These are phyloP conservation scores for Xylariaceae sp. DNA, from an alignment of 2,329 filamentous ascomycete genomes.

Conservation along the genomic window DNA sequence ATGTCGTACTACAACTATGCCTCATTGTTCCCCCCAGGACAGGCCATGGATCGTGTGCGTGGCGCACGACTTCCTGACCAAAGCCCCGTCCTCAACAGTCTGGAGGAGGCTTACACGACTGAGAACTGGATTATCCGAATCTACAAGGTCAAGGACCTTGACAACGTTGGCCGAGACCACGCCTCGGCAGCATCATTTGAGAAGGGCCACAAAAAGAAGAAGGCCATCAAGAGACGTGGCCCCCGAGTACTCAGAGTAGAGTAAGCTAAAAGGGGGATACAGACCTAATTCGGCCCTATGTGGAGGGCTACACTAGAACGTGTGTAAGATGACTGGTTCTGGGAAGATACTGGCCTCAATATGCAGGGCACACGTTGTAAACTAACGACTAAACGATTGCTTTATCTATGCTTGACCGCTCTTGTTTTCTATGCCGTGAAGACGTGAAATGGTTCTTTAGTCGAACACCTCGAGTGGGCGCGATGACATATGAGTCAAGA, in stretches of 20 bases:
- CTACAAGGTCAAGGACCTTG: slow-evolving; percentile 98
- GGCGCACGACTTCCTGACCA: slow-evolving; percentile 73
- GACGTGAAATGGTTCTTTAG: too few relatives aligned
- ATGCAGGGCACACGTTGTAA: slow-evolving; percentile 12
- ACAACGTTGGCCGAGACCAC: slow-evolving; percentile 91
- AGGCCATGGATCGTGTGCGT: slow-evolving; percentile 86
- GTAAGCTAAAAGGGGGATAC: slow-evolving; percentile 36
- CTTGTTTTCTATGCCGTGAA: not conserved
- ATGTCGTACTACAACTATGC: slow-evolving; percentile 99
- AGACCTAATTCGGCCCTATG: not conserved
- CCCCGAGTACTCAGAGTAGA: slow-evolving; percentile 67
- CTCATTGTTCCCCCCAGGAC: slow-evolving; percentile 81
- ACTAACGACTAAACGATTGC: slow-evolving; percentile 12
- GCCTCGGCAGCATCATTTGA: slow-evolving; percentile 64
- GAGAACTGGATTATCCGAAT: slow-evolving; percentile 99
- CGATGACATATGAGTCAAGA: too few relatives aligned
- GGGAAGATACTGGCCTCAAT: slow-evolving; percentile 16
- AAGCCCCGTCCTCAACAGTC: slow-evolving; percentile 75
- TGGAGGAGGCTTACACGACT: slow-evolving; percentile 97
- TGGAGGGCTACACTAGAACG: not conserved
- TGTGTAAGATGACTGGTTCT: slow-evolving; percentile 14
- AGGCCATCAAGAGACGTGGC: slow-evolving; percentile 65
- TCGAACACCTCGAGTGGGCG: too few relatives aligned
- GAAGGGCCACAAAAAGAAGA: slow-evolving; percentile 79
- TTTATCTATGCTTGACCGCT: not conserved